Evolutionary conservation across 768 basidiomycete genomes (phyloP), one percentile per base, ranked within the genome.

Genomic region (Candolleomyces aberdarensis): DNA sequence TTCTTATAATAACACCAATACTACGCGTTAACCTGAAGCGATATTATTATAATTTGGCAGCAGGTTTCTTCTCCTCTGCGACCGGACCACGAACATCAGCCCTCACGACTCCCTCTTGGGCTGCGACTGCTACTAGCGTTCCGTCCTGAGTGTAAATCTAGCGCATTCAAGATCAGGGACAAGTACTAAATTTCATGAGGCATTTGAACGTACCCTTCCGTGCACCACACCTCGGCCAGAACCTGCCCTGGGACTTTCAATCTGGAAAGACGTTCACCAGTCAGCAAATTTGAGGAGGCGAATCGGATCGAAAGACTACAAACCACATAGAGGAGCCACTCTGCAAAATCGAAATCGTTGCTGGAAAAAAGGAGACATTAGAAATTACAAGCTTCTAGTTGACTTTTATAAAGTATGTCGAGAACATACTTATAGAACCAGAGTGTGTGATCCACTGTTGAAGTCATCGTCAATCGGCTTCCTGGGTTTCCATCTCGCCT

Each of bases 251-350:
- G 89, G 87, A 57, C 85, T 87, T 51, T 78, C 75, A 67, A 92
- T 84, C 89, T 90, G 39, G 13, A 44, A 56, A n/a, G 5, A 32
- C 9, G 36, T 36, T 40, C 40, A 22, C 26, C 43, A 46, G 56
- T 41, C 26, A 41, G 22, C 19, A 9, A n/a, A 52, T 3, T 26
- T 26, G 26, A 26, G 26, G 19, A 61, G 43, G 26, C 43, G 52
- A 51, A 53, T 57, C 57, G 46, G 51, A 62, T 39, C 52, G 15
- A 48, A 6, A 39, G 20, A 29, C 19, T 26, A 72, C 86, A 62
- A 65, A 91, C 91, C 56, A 87, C 86, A 65, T 92, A 89, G 57
- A 94, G 80, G 36, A 94, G 64, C 85, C 92, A 94, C 61, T 93
- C 88, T 29, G 86, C 87, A 67, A 88, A 91, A 68, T 91, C 79